Base-by-base conservation (phyloP, 78 protist genomes). In the Dictyostelium firmibasis region DNA sequence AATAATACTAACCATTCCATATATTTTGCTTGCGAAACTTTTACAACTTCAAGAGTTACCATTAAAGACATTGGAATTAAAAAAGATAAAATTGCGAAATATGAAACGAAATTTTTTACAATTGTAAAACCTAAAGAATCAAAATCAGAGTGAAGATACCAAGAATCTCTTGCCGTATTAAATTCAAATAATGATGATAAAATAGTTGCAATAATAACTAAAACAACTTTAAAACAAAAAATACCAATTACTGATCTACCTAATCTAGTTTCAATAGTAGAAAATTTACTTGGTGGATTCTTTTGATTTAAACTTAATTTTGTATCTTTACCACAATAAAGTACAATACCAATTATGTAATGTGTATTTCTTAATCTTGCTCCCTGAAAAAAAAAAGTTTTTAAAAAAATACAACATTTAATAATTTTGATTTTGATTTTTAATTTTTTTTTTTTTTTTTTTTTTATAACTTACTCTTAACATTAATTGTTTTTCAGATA, bases 261-360 rank as follows among this genome's bases (percentile, higher is more conserved):
- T 20, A 93, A 35, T 74, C 57, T 76, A 16, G 62, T 84, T 64
- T 93, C 96, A 35, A 76, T 35, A 0, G 62, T 67, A 16, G 95
- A 88, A 64, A 89, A 85, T 78, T 93, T 93, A 38, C 91, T 81
- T 35, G 96, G 96, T 23, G 96, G 96, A 10, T 60, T 33, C 64
- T 82, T 93, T 82, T 93, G 96, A 60, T 93, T 93, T 50, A 93
- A 85, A 47, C 92, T 62, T 43, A 93, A 82, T 60, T 93, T 93
- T 29, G 96, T 88, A 27, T 93, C 84, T 35, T 64, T 76, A 29
- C 96, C 96, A 29, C 79, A 60, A 60, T 93, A 93, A 18, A 93
- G 35, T 43, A 92, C 96, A 31, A 92, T 60, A 50, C 83, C 96
- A 57, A 50, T 29, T 10, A 76, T 81, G 41, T 16, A 84, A 29